A percentile compares a stretch with the other conserved stretches of the same genome.
These are phyloP conservation scores for Endoconidiophora laricicola DNA, from an alignment of 2,329 filamentous ascomycete genomes.

Conservation along the genomic window DNA sequence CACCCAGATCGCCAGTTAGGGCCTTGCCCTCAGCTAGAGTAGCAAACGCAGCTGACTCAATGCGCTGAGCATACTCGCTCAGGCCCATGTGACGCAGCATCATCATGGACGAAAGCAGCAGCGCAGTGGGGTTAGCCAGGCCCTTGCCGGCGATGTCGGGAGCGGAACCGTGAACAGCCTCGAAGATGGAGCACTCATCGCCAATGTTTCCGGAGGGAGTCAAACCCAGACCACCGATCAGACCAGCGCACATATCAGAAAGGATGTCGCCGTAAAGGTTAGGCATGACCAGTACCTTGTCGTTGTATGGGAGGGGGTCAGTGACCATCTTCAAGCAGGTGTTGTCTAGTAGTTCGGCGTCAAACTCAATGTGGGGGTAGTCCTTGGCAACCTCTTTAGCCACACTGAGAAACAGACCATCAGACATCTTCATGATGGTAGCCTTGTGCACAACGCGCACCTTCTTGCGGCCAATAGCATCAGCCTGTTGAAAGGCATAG, in stretches of 20 bases:
- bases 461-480: conserved; percentile 83
- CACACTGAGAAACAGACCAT: conserved; percentile 89
- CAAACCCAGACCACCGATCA: conserved; percentile 92
- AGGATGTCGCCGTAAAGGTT: conserved; percentile 99
- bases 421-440: conserved; percentile 99
- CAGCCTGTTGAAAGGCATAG: conserved; percentile 96
- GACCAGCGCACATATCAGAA: conserved; percentile 96
- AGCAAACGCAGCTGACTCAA: conserved; percentile 89
- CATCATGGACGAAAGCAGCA: conserved; percentile 94
- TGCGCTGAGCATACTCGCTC: conserved; percentile 64
- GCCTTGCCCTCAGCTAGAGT: conserved; percentile 91
- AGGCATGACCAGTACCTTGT: conserved; percentile 96
- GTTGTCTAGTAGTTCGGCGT: conserved; percentile 96
- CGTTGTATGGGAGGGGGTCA: conserved; percentile 91
- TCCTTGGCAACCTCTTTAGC: conserved; percentile 81
- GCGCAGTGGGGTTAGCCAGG: conserved; percentile 90
- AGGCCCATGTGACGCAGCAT: conserved; percentile 98
- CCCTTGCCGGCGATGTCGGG: conserved; percentile 93
- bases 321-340: conserved; percentile 98
- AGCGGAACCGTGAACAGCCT: conserved; percentile 94
- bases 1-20: conserved; percentile 89
- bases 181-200: conserved; percentile 98
- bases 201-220: conserved; percentile 98
- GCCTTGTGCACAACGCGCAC: conserved; percentile 98
- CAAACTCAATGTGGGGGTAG: conserved; percentile 90